phyloP scores from a whole-genome alignment of 2,329 filamentous ascomycete genomes.

The Fusarium goolgardi region DNA sequence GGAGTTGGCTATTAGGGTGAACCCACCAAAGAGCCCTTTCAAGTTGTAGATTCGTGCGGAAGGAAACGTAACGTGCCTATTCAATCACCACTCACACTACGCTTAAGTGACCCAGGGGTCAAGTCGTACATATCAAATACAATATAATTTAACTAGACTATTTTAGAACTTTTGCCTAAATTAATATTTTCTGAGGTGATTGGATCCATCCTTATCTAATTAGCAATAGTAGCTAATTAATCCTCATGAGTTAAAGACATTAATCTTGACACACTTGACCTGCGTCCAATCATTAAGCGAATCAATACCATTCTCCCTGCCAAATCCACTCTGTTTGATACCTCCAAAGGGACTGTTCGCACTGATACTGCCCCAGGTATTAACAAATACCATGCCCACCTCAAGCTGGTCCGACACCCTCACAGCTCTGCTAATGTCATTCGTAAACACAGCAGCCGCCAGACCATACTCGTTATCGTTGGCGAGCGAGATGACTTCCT shows the following conservation, averaged over 20 bases:
- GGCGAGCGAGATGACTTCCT: conserved; percentile 13
- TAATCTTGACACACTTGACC: conserved; percentile 48
- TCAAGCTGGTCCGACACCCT: conserved; percentile 57
- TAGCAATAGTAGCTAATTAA: not conserved
- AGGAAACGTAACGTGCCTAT: not conserved
- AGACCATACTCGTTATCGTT: conserved; percentile 30
- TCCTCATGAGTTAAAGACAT: conserved; percentile 24
- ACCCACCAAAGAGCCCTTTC: conserved; percentile 30
- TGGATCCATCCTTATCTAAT: rapidly evolving
- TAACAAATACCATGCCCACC: conserved; percentile 75
- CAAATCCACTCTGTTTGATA: conserved; percentile 51
- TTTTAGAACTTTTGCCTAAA: not conserved
- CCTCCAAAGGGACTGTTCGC: conserved; percentile 51
- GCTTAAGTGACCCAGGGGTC: not conserved
- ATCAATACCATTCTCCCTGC: conserved; percentile 50
- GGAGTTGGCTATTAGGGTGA: conserved; percentile 48
- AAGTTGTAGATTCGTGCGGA: not conserved
- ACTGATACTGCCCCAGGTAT: conserved; percentile 51
- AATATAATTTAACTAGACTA: not conserved
- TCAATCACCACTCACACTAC: not conserved
- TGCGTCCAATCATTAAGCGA: conserved; percentile 49
- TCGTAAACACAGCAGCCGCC: conserved; percentile 59
- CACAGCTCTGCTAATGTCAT: conserved; percentile 55
- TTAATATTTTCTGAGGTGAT: not conserved
- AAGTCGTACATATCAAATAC: not conserved